Evolutionary conservation across 306 rosid species (phyloP), one percentile per base, ranked within the genome.

Genomic region (Quercus wislizeni): DNA sequence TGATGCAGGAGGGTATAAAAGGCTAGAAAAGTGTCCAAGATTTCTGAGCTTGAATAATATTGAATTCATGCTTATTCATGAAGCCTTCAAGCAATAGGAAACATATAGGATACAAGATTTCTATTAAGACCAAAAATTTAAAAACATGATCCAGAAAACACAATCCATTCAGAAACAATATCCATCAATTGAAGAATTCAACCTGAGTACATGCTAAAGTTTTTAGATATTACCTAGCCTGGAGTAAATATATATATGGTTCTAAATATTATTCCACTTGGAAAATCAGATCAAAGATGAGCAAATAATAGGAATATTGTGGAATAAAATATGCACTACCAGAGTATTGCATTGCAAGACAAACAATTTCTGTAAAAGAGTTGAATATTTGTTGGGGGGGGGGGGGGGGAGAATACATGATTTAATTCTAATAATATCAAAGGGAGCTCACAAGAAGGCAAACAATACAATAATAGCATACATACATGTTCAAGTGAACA

Each of bases 401-500:
- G 31, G 31, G 31, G 23, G 43, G 35, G 5, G 15, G 4, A 0
- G 0, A 31, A 55, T 25, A 23, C 21, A 70, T 6, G 35, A 15
- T 46, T 46, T 21, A n/a, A 55, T 54, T 74, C 54, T 12, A 18
- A 46, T 9, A 79, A 75, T 59, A 72, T 65, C 54, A 65, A 65
- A 78, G 55, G 28, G 52, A 70, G 65, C 28, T 58, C 70, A 64
- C 6, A 46, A 61, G 61, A 82, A 78, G 64, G 69, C 68, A 70
- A 78, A 58, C 73, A 38, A 55, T 52, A 80, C 14, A 51, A 54
- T 71, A 52, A 74, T 58, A 64, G 73, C 69, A 69, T 31, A 63
- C 72, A 67, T 90, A 92, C 97, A 90, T 92, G 85, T 92, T 88
- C 75, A 90, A 77, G 84, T 83, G 88, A 80, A 88, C 88, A 80